Evolutionary conservation across 257 asterid genomes (phyloP), one percentile per base, ranked within the genome.

Genomic region (Solanum bukasovii): DNA sequence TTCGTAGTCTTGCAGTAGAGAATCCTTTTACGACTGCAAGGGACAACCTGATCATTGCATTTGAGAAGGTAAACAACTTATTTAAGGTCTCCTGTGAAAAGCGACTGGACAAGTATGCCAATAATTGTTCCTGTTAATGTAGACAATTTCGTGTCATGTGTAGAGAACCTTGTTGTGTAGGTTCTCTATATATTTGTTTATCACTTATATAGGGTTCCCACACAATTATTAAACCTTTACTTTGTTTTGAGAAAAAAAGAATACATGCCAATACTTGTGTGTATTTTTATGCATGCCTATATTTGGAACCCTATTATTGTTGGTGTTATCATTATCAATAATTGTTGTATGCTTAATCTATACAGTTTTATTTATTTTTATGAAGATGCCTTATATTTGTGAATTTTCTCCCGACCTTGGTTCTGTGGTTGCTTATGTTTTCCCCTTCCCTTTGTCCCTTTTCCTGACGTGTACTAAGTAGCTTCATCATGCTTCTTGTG

Each of bases 1-100:
- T 97, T 88, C 97, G 99, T 85, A 97, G 99, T 89, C 93, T 97
- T 49, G 96, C 99, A 1, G 94, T 93, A 87, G 99, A 96, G 71
- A 93, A 89, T 87, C 98, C 98, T 63, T 96, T 96, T 84, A 59
- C 91, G 44, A 97, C 99, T 84, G 99, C 99, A 68, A 91, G 98
- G 88, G 99, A 97, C 87, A 97, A 97, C 93, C 91, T 97, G 91
- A 92, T 95, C 52, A 93, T 97, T 89, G 98, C 97, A 23, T 97
- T 96, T 92, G 99, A 97, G 96, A 97, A 96, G 99, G 99, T 97
- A 91, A 91, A 52, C 35, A 70, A 70, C 61, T 77, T 37, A 52
- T 18, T 86, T 35, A 5, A 75, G 5, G 83, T 33, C 3, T 34
- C 81, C 49, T 75, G 83, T 20, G 83, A 75, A 37, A 75, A 75